Base-by-base conservation (phyloP, 78 protist genomes). In the Speleostelium caveatum region DNA sequence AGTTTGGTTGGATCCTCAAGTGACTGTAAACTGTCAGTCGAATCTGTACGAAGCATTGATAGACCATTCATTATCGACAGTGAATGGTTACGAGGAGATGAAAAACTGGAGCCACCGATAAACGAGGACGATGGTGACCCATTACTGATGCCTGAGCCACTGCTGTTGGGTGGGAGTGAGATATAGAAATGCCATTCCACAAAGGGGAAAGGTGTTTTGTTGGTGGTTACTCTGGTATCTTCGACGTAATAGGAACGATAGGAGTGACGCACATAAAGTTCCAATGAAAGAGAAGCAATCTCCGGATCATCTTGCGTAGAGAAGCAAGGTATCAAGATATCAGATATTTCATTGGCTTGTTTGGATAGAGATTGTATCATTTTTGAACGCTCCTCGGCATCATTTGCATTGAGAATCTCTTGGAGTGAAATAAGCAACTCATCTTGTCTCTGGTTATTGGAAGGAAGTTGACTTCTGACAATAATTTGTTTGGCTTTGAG, bases 111-210 rank as follows among this genome's bases (percentile, higher is more conserved):
- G 21, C 73, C 68, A 28, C 55, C 35, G 21, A n/a, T 30, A 5
- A 71, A 69, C 6, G 42, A 19, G 1, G 51, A 30, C 10, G 66
- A 33, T 56, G 91, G 69, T 56, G 80, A 42, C 1, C 71, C 53
- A 49, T 26, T 35, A 0, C 53, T 39, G 17, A 39, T 26, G 1
- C 63, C 21, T 21, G 38, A n/a, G 21, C 16, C 19, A 8, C 36
- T 26, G 32, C 45, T 51, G 12, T 22, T 35, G n/a, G 3, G 21
- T 59, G 91, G 91, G 32, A 83, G n/a, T 39, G 51, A 49, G 36
- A 83, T 83, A 60, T 83, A 83, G 30, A 83, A 83, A 30, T 69
- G 79, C 91, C 91, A 83, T 69, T 83, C 91, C 12, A 60, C 42
- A 26, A 45, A 56, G 6, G 61, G 30, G 59, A 83, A 83, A 6